Percentiles rank a stretch among this genome's conserved stretches.
Conservation (phyloP, 192 early-diverging fungal genomes). For the Funneliformis mosseae region DNA sequence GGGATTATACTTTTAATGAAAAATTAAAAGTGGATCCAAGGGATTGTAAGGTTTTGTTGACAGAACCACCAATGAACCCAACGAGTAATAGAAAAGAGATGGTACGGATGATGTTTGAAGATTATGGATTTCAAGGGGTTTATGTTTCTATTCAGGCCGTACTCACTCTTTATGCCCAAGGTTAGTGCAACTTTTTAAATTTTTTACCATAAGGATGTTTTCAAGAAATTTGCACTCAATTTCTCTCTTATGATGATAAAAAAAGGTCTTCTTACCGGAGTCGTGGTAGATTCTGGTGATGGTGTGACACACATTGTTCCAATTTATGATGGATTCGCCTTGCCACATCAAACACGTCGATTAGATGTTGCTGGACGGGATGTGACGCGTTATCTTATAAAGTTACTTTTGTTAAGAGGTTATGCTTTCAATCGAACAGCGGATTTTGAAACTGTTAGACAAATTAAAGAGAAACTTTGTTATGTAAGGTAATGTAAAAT, state of each 20-base stretch:
- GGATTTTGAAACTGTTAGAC: conserved; percentile 96
- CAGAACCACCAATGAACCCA: conserved; percentile 97
- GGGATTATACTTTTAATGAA: conserved; percentile 97
- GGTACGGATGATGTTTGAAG: conserved; percentile 96
- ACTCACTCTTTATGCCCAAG: conserved; percentile 97
- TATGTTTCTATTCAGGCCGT: conserved; percentile 98
- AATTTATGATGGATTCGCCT: conserved; percentile 94
- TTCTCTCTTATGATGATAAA: background rate
- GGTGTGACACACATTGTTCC: conserved; percentile 99
- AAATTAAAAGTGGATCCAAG: conserved; percentile 86
- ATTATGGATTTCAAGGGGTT: conserved; percentile 90
- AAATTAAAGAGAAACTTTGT: conserved; percentile 98
- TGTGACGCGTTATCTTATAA: conserved; percentile 96
- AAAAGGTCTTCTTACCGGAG: conserved; percentile 86
- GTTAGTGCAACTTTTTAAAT: conserved; percentile 42
- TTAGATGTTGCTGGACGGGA: conserved; percentile 96
- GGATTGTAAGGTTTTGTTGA: conserved; percentile 93
- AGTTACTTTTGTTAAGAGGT: conserved; percentile 88
- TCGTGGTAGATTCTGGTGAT: conserved; percentile 98
- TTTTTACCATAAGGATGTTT: conserved; percentile 7
- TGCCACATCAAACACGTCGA: conserved; percentile 85
- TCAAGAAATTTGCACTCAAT: background rate
- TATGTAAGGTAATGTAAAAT: conserved; percentile 80
- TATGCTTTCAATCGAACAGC: conserved; percentile 98
- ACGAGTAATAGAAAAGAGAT: conserved; percentile 89